A percentile compares a stretch with the other conserved stretches of the same genome.
Conservation (phyloP, 1,284 basidiomycete genomes). For the Moniliella sp. region DNA sequence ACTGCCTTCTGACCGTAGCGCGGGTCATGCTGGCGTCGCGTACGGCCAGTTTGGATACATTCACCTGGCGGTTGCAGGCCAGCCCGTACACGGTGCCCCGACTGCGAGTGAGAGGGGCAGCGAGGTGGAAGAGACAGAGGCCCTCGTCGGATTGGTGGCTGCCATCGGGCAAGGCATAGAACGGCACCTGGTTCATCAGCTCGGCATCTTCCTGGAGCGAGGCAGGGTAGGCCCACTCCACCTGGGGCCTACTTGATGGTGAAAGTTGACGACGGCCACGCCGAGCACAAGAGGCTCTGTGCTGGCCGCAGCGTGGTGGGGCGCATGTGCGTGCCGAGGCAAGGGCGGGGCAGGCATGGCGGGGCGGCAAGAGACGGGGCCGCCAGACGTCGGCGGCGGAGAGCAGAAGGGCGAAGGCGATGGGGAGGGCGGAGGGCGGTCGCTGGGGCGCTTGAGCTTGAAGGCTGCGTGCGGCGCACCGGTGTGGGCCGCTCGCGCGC, state of each 20-base stretch:
- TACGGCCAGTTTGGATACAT: constrained; percentile 55
- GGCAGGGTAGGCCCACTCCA: constrained; percentile 23
- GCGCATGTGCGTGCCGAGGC: too few species aligned
- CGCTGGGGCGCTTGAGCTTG: too few species aligned
- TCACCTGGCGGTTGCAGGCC: constrained; percentile 69
- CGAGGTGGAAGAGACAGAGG: constrained; percentile 83
- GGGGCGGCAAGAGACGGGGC: too few species aligned
- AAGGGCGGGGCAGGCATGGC: too few species aligned
- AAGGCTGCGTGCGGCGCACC: too few species aligned
- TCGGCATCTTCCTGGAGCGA: constrained; percentile 21
- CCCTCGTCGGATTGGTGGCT: constrained; percentile 75
- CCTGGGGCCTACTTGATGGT: constrained; percentile 30
- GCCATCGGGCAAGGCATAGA: constrained; percentile 89
- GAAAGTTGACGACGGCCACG: too few species aligned
- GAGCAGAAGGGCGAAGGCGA: too few species aligned
- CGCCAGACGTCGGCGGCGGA: too few species aligned
- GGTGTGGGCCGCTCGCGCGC: too few species aligned
- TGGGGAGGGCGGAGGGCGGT: too few species aligned
- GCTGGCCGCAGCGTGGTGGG: too few species aligned
- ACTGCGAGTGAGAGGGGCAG: constrained; percentile 8
- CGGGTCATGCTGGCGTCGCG: constrained; percentile 72
- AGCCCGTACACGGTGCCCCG: constrained; percentile 13
- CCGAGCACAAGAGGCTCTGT: too few species aligned
- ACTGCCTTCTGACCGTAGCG: constrained; percentile 95
- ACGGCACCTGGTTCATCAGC: constrained; percentile 47